Evolutionary conservation across 2,329 filamentous ascomycete genomes (phyloP), one percentile per base, ranked within the genome.

Genomic region (Pyrenophora teres): DNA sequence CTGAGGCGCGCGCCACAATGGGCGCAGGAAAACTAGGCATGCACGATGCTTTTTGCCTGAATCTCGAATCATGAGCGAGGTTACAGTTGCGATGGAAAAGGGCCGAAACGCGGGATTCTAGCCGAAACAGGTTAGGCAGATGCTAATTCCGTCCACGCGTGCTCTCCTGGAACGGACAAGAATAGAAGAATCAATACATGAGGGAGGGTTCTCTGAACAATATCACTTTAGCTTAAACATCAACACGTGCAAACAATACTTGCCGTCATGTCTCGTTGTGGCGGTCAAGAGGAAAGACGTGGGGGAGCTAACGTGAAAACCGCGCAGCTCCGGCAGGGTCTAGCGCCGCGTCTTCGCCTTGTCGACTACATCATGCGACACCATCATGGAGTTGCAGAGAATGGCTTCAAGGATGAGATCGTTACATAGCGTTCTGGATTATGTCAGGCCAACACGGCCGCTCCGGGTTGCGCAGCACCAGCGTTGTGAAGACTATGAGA

Each of bases 191-290:
- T 30, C 10, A 9, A 30, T 30, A 36, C 36, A 35, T 37, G 37
- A 35, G 16, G 23, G 21, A 42, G 10, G 10, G 27, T 38, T 31
- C 18, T 31, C 25, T 44, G 47, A 21, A 25, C 36, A 25, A 35
- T 18, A 31, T 23, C 33, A 45, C 15, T 19, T 23, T 16, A 32
- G 35, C 15, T 10, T 9, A 21, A 37, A 41, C 49, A 42, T 39
- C 23, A 21, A 3, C 19, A 38, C 45, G 27, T 9, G 31, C 49
- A 25, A 43, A 37, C 49, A 19, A 43, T 37, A 52, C 37, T 56
- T 52, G 31, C 23, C 10, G 15, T 56, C 49, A 48, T 56, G 35
- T 10, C 49, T 56, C 44, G 52, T 52, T 30, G 27, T 7, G 27
- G 27, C 27, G 27, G 27, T 30, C 7, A 30, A 30, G 4, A 25